Evolutionary conservation across 1,284 basidiomycete genomes (phyloP), one percentile per base, ranked within the genome.

Genomic region (Boletellus deceptivus): DNA sequence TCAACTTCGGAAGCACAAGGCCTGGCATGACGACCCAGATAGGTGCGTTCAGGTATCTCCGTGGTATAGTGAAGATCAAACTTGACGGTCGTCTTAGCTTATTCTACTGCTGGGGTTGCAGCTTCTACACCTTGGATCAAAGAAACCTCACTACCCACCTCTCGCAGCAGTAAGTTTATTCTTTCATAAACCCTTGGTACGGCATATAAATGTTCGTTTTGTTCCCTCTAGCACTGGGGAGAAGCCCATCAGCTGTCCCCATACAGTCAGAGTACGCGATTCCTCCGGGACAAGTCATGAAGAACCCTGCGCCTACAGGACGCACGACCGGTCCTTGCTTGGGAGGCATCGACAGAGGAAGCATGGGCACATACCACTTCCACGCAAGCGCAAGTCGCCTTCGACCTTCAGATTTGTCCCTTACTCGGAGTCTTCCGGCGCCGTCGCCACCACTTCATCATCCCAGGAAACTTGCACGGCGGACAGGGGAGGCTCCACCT

Each of bases 1-100:
- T 4, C n/a, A 59, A 3, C 43, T 65, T 3, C 49, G 18, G 9
- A 59, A 61, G 37, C 61, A 62, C 13, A 27, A 13, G 18, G 13
- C n/a, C 4, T 14, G 4, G 1, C 60, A 63, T 17, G 27, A 34
- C 4, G 10, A 52, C 5, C 42, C 49, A 0, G 16, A 37, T n/a
- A 46, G 25, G 62, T 55, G 10, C n/a, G 25, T 31, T 8, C 11
- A 1, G 6, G 22, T 35, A 16, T 25, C 13, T 20, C 17, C 3
- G 7, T n/a, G 9, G 34, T 18, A n/a, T 18, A n/a, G 27, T 8
- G 6, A 3, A 3, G 3, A 27, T 39, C 25, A 2, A 18, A 42
- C 27, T 27, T 18, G 18, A 41, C 24, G 20, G 24, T 11, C 17
- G 14, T n/a, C 6, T 37, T 3, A 59, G 61, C 0, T 2, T 61